Evolutionary conservation across 805 yeast genomes (phyloP).

Genomic region (Pichia nakasei): DNA sequence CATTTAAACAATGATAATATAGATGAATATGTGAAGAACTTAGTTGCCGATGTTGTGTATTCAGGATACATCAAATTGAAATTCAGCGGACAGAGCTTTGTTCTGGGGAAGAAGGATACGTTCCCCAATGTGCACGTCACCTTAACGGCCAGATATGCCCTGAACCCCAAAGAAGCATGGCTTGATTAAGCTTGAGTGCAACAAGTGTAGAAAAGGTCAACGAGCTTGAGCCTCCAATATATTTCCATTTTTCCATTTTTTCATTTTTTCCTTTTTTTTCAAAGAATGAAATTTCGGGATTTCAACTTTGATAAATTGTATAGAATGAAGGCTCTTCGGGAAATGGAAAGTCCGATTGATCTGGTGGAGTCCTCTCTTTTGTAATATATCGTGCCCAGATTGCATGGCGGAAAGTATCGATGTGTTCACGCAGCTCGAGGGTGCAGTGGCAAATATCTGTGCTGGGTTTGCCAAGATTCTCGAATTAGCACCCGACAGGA

Average conservation of each 20-base stretch:
- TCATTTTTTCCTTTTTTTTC: no score
- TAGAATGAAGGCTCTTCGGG: no score
- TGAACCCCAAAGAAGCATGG: slow-evolving; percentile 23
- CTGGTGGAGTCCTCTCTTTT: no score
- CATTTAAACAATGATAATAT: neutral
- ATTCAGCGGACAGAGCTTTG: slow-evolving; percentile 23
- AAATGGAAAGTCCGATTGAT: no score
- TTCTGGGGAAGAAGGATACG: slow-evolving; percentile 22
- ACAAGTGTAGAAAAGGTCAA: no score
- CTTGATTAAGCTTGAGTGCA: slow-evolving; percentile 17
- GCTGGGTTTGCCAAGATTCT: slow-evolving; percentile 4
- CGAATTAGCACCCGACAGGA: slow-evolving; percentile 9
- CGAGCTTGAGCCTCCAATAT: no score
- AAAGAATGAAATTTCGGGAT: no score
- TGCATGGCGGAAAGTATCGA: neutral
- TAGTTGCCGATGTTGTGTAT: neutral
- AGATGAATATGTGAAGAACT: neutral
- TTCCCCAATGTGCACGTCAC: slow-evolving; percentile 22
- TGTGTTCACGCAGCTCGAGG: slow-evolving; percentile 5
- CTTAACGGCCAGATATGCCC: slow-evolving; percentile 15
- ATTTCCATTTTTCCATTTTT: no score
- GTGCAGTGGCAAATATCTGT: slow-evolving; percentile 4
- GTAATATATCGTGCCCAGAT: no score
- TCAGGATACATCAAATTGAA: slow-evolving; percentile 43
- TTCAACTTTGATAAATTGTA: no score